Evolutionary conservation across 2,329 filamentous ascomycete species (phyloP).

Genomic region (Teratosphaeria epicoccoides): DNA sequence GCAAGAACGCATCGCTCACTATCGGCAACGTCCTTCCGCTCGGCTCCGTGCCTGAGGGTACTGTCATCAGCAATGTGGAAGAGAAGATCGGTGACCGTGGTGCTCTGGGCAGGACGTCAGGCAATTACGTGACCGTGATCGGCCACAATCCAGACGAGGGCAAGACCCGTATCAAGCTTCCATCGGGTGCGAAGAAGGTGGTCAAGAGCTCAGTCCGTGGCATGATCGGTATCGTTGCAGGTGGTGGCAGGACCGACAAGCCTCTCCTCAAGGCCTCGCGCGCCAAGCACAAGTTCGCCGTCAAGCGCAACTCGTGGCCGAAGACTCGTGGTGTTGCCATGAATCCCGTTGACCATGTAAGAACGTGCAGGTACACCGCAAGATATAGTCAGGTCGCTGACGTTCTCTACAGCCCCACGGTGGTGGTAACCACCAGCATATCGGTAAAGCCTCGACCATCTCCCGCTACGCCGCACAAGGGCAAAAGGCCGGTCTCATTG

Average conservation of each 20-base stretch:
- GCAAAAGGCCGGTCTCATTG: constrained; percentile 99
- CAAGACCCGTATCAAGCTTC: constrained; percentile 99
- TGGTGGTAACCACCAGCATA: constrained; percentile 99
- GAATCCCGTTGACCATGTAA: constrained; percentile 97
- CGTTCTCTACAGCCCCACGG: constrained; percentile 36
- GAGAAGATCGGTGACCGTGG: constrained; percentile 98
- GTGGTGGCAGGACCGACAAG: constrained; percentile 99
- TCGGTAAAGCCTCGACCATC: constrained; percentile 99
- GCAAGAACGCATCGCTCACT: constrained; percentile 94
- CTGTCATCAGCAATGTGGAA: constrained; percentile 97
- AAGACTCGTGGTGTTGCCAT: constrained; percentile 99
- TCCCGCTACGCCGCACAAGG: constrained; percentile 93
- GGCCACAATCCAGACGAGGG: constrained; percentile 98
- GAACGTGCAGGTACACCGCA: constrained; percentile 10
- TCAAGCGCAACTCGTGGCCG: constrained; percentile 99
- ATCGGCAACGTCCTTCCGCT: constrained; percentile 97
- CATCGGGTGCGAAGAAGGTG: constrained; percentile 98
- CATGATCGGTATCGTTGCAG: constrained; percentile 99
- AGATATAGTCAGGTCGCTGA: constrained; percentile 16
- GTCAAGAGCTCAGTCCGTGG: constrained; percentile 83
- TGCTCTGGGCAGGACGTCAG: constrained; percentile 88
- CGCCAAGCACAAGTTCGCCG: constrained; percentile 99
- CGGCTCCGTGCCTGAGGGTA: constrained; percentile 93
- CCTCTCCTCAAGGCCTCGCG: constrained; percentile 98
- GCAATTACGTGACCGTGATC: constrained; percentile 98